phyloP scores from a whole-genome alignment of 2,329 filamentous ascomycete genomes.

The Fusarium chaquense region DNA sequence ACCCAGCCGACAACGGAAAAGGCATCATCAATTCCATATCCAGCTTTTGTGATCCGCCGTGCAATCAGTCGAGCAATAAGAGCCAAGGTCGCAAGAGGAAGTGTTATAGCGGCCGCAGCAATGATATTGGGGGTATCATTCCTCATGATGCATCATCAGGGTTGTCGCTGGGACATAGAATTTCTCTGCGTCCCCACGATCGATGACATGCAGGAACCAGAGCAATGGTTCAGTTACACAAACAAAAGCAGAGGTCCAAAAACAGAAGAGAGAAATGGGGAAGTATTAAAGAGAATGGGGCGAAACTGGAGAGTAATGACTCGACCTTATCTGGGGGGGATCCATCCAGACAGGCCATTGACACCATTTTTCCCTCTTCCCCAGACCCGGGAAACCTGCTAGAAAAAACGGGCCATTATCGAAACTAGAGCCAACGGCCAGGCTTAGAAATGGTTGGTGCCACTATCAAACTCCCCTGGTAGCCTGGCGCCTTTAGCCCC shows the following conservation, averaged over 20 bases:
- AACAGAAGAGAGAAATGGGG: conserved; percentile 14
- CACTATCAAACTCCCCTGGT: conserved; percentile 14
- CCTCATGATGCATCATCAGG: conserved; percentile 41
- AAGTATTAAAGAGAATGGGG: conserved; percentile 28
- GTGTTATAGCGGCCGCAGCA: conserved; percentile 37
- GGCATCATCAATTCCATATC: conserved; percentile 41
- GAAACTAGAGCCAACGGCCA: conserved; percentile 14
- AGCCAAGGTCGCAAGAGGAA: conserved; percentile 39
- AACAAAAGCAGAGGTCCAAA: conserved; percentile 10
- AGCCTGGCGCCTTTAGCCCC: conserved; percentile 9
- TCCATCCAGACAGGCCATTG: neutral
- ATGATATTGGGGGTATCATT: conserved; percentile 43
- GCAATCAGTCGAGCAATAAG: conserved; percentile 36
- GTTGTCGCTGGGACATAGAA: neutral
- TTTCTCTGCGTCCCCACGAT: conserved; percentile 9
- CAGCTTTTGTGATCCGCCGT: conserved; percentile 41
- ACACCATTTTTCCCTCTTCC: conserved; percentile 23
- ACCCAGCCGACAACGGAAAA: conserved; percentile 43
- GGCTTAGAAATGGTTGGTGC: conserved; percentile 14
- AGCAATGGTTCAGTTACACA: neutral
- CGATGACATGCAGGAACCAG: conserved; percentile 13
- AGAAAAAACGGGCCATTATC: conserved; percentile 21
- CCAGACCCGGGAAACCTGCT: conserved; percentile 15
- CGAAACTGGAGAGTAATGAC: conserved; percentile 2
- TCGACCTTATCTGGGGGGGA: neutral